Percentiles rank a stretch among this genome's conserved stretches.
Conservation (phyloP, 2,329 filamentous ascomycete species). For the Monilinia fructicola region DNA sequence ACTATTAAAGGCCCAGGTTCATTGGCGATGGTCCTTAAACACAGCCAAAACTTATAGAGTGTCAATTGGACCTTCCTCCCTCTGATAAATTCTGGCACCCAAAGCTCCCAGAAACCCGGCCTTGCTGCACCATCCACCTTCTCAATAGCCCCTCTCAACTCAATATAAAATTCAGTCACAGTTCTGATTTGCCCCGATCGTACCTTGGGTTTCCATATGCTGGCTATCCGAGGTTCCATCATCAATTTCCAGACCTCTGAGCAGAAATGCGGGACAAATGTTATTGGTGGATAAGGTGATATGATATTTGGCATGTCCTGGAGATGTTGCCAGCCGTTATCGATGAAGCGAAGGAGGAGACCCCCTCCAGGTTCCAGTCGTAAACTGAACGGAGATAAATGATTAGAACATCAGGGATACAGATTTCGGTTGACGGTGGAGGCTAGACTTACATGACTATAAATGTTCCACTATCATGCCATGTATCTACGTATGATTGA, state of each 20-base stretch:
- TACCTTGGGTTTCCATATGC: neutral
- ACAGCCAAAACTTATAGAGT: slow-evolving; percentile 8
- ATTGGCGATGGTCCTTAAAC: neutral
- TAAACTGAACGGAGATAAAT: neutral
- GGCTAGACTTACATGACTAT: neutral
- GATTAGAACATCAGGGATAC: neutral
- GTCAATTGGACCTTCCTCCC: neutral
- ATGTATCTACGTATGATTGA: slow-evolving; percentile 1
- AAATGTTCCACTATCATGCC: neutral
- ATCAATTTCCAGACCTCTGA: neutral
- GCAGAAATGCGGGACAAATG: neutral
- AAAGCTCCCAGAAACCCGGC: neutral
- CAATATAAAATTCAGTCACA: neutral
- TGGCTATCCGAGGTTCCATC: neutral
- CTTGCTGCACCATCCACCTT: neutral
- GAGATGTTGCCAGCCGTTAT: slow-evolving; percentile 9
- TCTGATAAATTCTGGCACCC: neutral
- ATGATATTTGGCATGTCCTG: neutral
- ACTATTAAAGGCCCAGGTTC: neutral
- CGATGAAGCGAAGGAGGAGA: neutral
- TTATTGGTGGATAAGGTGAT: neutral
- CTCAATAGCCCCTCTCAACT: neutral
- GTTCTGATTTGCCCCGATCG: neutral
- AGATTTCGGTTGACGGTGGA: too few relatives aligned
- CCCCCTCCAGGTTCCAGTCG: neutral